Percentiles rank a stretch among this genome's conserved stretches.
phyloP scores from a whole-genome alignment of 768 basidiomycete species.

The Lentinula detonsa region DNA sequence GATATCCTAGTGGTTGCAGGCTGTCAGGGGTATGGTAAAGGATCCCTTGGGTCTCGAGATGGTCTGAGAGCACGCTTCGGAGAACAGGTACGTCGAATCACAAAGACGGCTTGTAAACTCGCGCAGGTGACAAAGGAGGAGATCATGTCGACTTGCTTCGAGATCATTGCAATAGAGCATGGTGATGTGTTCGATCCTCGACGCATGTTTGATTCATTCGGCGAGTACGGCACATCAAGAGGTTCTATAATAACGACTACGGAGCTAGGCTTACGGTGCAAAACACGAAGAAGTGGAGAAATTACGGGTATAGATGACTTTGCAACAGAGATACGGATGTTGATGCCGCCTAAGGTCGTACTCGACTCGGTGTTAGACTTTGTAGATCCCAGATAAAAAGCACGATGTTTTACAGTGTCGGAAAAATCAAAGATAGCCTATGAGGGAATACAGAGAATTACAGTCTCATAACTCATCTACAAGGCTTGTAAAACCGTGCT shows the following conservation, averaged over 20 bases:
- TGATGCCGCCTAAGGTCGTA: slow-evolving; percentile 72
- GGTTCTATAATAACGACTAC: slow-evolving; percentile 61
- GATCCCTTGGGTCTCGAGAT: slow-evolving; percentile 28
- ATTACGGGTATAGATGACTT: slow-evolving; percentile 25
- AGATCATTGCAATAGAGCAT: slow-evolving; percentile 57
- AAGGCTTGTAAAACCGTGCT: too few relatives aligned
- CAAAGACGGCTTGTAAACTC: slow-evolving; percentile 55
- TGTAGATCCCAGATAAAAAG: slow-evolving; percentile 24
- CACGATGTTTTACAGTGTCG: too few relatives aligned
- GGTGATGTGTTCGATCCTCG: slow-evolving; percentile 42
- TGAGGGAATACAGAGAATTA: too few relatives aligned
- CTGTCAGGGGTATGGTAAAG: slow-evolving; percentile 36
- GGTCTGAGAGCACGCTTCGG: slow-evolving; percentile 43
- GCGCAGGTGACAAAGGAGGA: slow-evolving; percentile 65
- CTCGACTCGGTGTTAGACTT: slow-evolving; percentile 62
- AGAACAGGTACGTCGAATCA: slow-evolving; percentile 60
- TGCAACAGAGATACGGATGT: slow-evolving; percentile 47
- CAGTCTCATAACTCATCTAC: too few relatives aligned
- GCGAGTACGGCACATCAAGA: slow-evolving; percentile 44
- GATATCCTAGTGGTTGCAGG: slow-evolving; percentile 65
- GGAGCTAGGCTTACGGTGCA: slow-evolving; percentile 65
- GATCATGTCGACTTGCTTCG: slow-evolving; percentile 73
- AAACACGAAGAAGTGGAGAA: slow-evolving; percentile 36
- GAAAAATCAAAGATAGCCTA: too few relatives aligned
- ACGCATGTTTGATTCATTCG: slow-evolving; percentile 60